These are phyloP conservation scores for Nicotiana noctiflora DNA, from an alignment of 257 asterid genomes.

Conservation along the genomic window DNA sequence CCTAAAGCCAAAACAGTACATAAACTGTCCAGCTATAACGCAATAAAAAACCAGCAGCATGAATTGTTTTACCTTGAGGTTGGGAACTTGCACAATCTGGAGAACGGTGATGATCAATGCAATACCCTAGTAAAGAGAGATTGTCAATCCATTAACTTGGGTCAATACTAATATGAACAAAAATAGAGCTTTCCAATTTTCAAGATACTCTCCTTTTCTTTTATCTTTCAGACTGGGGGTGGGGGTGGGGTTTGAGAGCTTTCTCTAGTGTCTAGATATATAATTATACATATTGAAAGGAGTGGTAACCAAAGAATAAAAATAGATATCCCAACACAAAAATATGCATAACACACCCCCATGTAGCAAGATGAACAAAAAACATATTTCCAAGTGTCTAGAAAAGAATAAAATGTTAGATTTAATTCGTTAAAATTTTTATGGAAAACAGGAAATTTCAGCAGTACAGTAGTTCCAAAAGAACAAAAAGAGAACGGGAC, in stretches of 20 bases:
- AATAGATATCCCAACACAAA: constrained; percentile 4
- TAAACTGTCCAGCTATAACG: not conserved
- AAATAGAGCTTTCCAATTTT: constrained; percentile 7
- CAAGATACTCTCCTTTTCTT: not conserved
- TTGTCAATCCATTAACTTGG: not conserved
- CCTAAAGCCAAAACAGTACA: not conserved
- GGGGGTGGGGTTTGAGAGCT: not conserved
- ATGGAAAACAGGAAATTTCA: not conserved
- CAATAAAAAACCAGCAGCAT: not conserved
- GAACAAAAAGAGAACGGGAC: not conserved
- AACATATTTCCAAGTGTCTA: not conserved
- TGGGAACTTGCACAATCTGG: constrained; percentile 84
- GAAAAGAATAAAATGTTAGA: not conserved
- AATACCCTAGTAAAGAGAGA: constrained; percentile 59
- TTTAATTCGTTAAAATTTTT: not conserved
- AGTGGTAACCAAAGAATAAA: not conserved
- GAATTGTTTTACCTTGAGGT: constrained; percentile 63
- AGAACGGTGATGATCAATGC: constrained; percentile 90
- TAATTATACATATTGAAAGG: not conserved
- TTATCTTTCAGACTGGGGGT: not conserved
- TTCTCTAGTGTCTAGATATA: constrained; percentile 1
- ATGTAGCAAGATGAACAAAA: not conserved
- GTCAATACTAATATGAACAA: not conserved
- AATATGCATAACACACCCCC: not conserved
- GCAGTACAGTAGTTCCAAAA: not conserved